These are phyloP conservation scores for Candida alai DNA, from an alignment of 805 yeast species.

Conservation along the genomic window DNA sequence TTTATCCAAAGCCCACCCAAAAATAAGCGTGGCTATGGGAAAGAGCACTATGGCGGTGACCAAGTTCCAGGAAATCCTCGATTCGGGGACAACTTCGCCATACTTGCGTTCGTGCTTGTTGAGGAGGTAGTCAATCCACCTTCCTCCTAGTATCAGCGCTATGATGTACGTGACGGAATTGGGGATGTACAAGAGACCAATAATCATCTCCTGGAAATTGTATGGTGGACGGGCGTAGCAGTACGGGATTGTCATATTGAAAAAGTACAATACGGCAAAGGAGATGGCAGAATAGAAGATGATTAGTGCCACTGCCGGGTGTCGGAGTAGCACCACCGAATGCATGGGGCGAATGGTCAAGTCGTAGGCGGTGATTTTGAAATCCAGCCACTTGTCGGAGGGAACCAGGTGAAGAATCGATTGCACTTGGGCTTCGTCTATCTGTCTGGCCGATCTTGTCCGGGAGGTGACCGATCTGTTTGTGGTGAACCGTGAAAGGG, in stretches of 20 bases:
- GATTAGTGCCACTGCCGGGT: constrained; percentile 73
- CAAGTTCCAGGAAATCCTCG: constrained; percentile 73
- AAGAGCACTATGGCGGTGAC: constrained; percentile 58
- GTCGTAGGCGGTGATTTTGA: constrained; percentile 37
- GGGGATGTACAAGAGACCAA: constrained; percentile 79
- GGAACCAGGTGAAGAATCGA: constrained; percentile 7
- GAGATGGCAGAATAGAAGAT: constrained; percentile 66
- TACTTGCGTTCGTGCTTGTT: constrained; percentile 48
- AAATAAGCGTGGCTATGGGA: constrained; percentile 64
- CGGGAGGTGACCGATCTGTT: constrained; percentile 30
- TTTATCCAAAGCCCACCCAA: constrained; percentile 77
- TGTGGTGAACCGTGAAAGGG: constrained; percentile 34
- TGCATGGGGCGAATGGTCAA: constrained; percentile 57
- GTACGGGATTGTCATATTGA: constrained; percentile 69
- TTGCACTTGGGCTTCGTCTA: constrained; percentile 19
- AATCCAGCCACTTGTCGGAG: constrained; percentile 9
- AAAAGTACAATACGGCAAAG: constrained; percentile 65
- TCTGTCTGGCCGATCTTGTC: constrained; percentile 20
- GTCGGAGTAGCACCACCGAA: constrained; percentile 54
- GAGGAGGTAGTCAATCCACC: constrained; percentile 67
- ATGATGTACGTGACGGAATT: constrained; percentile 73
- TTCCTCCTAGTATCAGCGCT: constrained; percentile 79
- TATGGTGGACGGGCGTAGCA: constrained; percentile 64
- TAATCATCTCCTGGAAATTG: constrained; percentile 57
- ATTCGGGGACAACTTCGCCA: constrained; percentile 70